Base-by-base conservation (phyloP, 208 protist species). In the Wallacemonas sp. region DNA sequence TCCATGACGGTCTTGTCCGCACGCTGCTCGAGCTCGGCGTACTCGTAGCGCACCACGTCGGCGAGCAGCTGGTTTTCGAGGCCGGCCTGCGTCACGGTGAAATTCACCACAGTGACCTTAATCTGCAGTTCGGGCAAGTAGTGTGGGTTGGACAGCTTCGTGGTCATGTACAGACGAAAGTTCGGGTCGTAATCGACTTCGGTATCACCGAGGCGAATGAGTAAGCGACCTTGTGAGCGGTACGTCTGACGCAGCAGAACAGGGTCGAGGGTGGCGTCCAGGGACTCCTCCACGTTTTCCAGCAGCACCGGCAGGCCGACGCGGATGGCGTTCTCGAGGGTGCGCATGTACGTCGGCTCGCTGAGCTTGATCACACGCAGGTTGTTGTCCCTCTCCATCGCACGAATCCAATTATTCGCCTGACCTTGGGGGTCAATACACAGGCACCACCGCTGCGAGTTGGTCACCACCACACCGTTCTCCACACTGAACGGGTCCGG, bases 201-300 rank as follows among this genome's bases (percentile, higher is more conserved):
- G 38, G 68, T 87, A 75, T 98, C 97, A 34, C 96, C 96, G 2
- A 99, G 70, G 55, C 94, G 95, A 27, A 99, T 94, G 21, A 98
- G 79, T 31, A 96, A 64, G 17, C 88, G 76, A 0, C 95, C 95
- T 54, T 94, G 84, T 22, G 84, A 90, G 51, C 91, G 94, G 75
- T 96, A 97, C 4, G 93, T 97, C 69, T 98, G 93, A 33, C 96
- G 94, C 34, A 98, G 79, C n/a, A 99, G 79, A 44, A 99, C 73
- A 17, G 96, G 82, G 72, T 98, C 96, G 1, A 99, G 73, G 19
- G 91, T 86, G n/a, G 98, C 95, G 69, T 99, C 98, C n/a, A 99
- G 81, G 28, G 84, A 80, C 82, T 99, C 97, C 38, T 88, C 89
- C 15, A 98, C 88, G 66, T 98, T 98, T 66, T 99, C 98, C 38